Conservation (phyloP, 176 grass and related monocot genomes). For the Oryza meyeriana region DNA sequence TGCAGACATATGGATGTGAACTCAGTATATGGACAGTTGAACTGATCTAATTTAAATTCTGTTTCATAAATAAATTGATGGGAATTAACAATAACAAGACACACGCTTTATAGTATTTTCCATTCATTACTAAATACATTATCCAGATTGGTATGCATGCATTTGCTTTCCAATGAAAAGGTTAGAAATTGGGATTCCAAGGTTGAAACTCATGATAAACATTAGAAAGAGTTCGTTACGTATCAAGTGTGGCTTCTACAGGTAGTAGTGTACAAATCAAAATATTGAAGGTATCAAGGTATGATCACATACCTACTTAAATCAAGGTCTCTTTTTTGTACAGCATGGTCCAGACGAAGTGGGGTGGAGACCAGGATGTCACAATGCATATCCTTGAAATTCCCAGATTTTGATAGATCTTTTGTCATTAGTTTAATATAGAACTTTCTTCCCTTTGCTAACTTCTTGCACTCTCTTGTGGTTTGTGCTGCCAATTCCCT, state of each 20-base stretch:
- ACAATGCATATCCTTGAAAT: constrained; percentile 92
- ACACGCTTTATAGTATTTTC: neutral
- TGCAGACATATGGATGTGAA: neutral
- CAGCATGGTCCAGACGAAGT: constrained; percentile 74
- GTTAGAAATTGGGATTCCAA: neutral
- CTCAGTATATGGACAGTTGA: neutral
- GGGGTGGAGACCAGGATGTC: constrained; percentile 89
- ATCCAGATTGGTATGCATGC: neutral
- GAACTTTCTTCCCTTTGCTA: constrained; percentile 74
- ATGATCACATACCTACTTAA: constrained; percentile 75
- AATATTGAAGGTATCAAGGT: neutral
- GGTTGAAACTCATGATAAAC: neutral
- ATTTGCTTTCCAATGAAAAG: neutral
- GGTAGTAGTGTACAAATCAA: neutral
- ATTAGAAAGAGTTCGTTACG: neutral
- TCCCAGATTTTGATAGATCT: constrained; percentile 80
- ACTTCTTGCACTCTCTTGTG: constrained; percentile 88
- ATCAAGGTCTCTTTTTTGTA: constrained; percentile 74
- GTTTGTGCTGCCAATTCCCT: constrained; percentile 94
- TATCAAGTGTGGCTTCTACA: neutral
- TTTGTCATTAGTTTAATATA: constrained; percentile 95
- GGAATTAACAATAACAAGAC: neutral
- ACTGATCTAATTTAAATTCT: neutral
- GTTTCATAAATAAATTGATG: neutral
- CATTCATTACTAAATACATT: too few species aligned